Conservation (phyloP, 2,329 filamentous ascomycete species). For the Epichloe brachyelytri region DNA sequence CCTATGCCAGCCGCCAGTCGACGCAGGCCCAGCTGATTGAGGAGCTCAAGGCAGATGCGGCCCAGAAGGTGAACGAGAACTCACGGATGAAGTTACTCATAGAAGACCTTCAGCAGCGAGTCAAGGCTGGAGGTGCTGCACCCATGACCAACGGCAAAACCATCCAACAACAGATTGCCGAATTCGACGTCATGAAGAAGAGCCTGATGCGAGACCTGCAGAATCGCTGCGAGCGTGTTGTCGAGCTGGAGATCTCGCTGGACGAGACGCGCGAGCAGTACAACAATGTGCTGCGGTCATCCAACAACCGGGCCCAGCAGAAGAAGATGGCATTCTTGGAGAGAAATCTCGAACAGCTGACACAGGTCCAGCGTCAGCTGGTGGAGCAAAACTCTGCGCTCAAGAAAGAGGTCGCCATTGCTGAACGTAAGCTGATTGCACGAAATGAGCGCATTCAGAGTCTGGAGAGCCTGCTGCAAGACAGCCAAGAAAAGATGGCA, state of each 20-base stretch:
- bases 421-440: constrained; percentile 91
- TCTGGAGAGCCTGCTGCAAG: constrained; percentile 80
- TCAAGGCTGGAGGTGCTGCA: constrained; percentile 44
- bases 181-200: constrained; percentile 99
- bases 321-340: constrained; percentile 99
- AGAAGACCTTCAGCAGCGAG: constrained; percentile 62
- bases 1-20: constrained; percentile 63
- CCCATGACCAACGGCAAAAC: constrained; percentile 75
- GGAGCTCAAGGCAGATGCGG: constrained; percentile 63
- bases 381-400: constrained; percentile 94
- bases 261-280: constrained; percentile 98
- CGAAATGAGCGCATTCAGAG: constrained; percentile 94
- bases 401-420: constrained; percentile 99
- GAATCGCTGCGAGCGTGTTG: constrained; percentile 94
- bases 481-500: constrained; percentile 96
- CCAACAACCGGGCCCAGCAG: constrained; percentile 96
- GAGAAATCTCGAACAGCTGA: constrained; percentile 94
- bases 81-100: constrained; percentile 67
- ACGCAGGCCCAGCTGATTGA: constrained; percentile 61
- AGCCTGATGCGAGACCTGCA: constrained; percentile 96
- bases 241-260: constrained; percentile 93
- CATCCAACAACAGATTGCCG: constrained; percentile 92
- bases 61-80: constrained; percentile 70
- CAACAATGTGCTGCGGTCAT: constrained; percentile 92
- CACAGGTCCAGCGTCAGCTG: constrained; percentile 90